phyloP scores from a whole-genome alignment of 1,284 basidiomycete genomes.

The Ceratorhiza oryzae-sativae region DNA sequence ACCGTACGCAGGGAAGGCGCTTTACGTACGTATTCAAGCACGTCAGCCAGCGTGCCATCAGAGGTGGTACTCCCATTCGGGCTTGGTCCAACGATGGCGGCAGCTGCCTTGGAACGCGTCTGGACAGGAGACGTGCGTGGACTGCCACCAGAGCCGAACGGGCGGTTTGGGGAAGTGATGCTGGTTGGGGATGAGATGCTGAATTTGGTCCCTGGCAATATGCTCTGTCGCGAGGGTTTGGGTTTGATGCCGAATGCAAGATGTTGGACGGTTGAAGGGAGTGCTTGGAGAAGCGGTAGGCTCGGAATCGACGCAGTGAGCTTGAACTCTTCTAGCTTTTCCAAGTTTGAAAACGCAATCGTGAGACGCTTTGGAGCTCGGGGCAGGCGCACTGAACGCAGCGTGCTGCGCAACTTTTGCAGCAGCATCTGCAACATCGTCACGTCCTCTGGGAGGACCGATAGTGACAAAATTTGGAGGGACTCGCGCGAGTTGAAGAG shows the following conservation, averaged over 20 bases:
- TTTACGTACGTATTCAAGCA: conserved; percentile 28
- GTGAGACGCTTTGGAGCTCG: conserved; percentile 21
- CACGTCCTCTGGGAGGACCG: conserved; percentile 14
- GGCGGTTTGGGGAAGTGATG: conserved; percentile 4
- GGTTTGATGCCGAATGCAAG: conserved; percentile 33
- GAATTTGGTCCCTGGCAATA: conserved; percentile 8
- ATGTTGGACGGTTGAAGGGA: conserved; percentile 22
- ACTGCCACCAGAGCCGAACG: not conserved
- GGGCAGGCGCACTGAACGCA: conserved; percentile 24
- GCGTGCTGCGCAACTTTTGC: conserved; percentile 11
- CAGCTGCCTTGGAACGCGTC: conserved; percentile 27
- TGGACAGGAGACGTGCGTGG: conserved; percentile 28
- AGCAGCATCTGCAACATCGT: conserved; percentile 17
- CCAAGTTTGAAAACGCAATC: not conserved
- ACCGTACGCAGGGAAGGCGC: conserved; percentile 25
- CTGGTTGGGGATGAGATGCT: conserved; percentile 14
- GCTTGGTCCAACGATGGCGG: conserved; percentile 5
- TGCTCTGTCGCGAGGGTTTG: conserved; percentile 24
- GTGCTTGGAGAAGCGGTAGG: not conserved
- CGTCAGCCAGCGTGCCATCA: conserved; percentile 3
- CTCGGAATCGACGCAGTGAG: conserved; percentile 25
- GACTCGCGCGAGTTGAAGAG: conserved; percentile 24
- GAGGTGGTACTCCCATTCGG: not conserved
- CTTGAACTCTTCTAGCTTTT: conserved; percentile 33
- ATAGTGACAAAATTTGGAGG: conserved; percentile 24